Base-by-base conservation (phyloP, 169 alveolate species). In the Plasmodium vivax region DNA sequence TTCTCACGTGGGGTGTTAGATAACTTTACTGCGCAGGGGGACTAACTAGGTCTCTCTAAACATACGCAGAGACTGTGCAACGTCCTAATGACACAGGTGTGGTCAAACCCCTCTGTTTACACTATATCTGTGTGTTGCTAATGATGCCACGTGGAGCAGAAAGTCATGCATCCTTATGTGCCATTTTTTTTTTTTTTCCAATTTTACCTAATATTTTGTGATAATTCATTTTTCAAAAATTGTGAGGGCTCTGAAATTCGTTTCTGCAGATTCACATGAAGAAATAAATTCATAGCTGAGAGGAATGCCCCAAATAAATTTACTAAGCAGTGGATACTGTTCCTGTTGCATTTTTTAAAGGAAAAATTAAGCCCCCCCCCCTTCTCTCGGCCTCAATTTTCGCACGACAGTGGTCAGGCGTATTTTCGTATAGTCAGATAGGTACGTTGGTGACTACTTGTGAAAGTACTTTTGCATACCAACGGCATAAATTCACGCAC, bases 161-260 rank as follows among this genome's bases (percentile, higher is more conserved):
- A 1, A 41, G 68, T 51, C 19, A 32, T 82, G 8, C 80, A 34
- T 23, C 16, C 23, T 5, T 56, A 56, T 82, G 34, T 51, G 32
- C 34, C n/a, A 34, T 23, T n/a, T 14, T 51, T 2, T 54, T 41
- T 41, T 54, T n/a, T 80, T 58, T 90, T 62, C 82, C 51, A 34
- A 23, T 80, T 68, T 62, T 90, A 90, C 94, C 94, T 90, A 90
- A 90, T 27, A 90, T 90, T 80, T 90, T 90, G 62, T 90, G 91
- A 90, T 90, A 90, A 74, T 90, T 90, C 94, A 90, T 90, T 81
- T 90, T 90, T 90, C 73, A 68, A 16, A 45, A 80, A 79, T 41
- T 77, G 23, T 36, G 30, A 56, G 71, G 68, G 71, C 80, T 88
- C 32, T 54, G 47, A 79, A 88, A 79, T 56, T 34, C 71, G 47